Evolutionary conservation across 2,329 filamentous ascomycete species (phyloP).

Genomic region (Cladosporium colombiae): DNA sequence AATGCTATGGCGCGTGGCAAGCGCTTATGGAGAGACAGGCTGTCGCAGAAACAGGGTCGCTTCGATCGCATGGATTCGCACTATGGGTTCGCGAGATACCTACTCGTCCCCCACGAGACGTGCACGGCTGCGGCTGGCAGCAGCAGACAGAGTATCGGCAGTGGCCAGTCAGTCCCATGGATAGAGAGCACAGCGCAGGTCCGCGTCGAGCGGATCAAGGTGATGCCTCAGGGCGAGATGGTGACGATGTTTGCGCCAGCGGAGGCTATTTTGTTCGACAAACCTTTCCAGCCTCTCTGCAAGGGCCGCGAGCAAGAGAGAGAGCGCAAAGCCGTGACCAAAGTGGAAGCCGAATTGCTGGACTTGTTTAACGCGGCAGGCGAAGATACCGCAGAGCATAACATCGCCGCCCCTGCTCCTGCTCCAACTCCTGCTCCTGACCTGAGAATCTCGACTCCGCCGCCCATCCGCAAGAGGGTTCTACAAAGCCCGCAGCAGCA

Average conservation of each 20-base stretch:
- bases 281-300: conserved; percentile 4
- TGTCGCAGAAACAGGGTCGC: conserved; percentile 4
- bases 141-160: background rate
- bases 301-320: background rate
- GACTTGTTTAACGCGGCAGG: background rate
- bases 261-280: conserved; percentile 1
- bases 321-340: background rate
- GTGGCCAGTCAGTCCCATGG: background rate
- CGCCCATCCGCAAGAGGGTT: background rate
- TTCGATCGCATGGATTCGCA: conserved; percentile 19
- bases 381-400: background rate
- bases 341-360: background rate
- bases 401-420: background rate
- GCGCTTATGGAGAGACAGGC: conserved; percentile 17
- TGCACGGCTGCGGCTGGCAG: background rate
- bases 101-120: background rate
- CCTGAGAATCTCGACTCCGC: background rate
- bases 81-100: conserved; percentile 22
- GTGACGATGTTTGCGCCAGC: conserved; percentile 19
- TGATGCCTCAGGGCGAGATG: conserved; percentile 16
- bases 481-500: background rate
- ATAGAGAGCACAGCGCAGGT: conserved; percentile 10
- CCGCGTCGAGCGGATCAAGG: conserved; percentile 22
- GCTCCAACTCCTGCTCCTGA: background rate
- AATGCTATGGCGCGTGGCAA: conserved; percentile 21